Base-by-base conservation (phyloP, 345 rosid genomes). In the Moringa oleifera region DNA sequence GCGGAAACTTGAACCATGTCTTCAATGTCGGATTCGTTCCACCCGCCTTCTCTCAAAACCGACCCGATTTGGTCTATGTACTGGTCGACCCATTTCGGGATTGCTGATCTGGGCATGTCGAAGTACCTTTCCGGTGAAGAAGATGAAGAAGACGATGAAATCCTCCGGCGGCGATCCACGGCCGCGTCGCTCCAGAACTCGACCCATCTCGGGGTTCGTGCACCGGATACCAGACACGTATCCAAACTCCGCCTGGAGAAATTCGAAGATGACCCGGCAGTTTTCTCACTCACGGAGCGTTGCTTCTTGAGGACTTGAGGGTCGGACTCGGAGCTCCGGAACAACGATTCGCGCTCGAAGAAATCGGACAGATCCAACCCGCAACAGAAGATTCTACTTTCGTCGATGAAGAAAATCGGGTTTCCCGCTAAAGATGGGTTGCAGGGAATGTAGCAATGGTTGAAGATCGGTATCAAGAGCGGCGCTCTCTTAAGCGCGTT, bases 151-250 rank as follows among this genome's bases (percentile, higher is more conserved):
- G 85, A 85, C 1, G 84, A 80, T 0, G 98, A 93, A 68, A 75
- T 83, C 63, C 95, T 80, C 71, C 85, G 77, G 57, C 90, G 81
- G 21, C 89, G 85, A 69, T 94, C 95, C 4, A 85, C 71, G 18
- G 92, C 92, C 0, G 90, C 90, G 55, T 94, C 91, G 69, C 89
- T 88, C 99, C 97, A 94, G 73, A 94, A 94, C 80, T 90, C 96
- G 0, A 94, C 93, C 99, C 99, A 94, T 73, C 99, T 79, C 19
- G 96, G 95, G 13, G 85, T 77, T 58, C 82, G 72, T 2, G 80
- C 71, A 11, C 79, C 75, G 18, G 62, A 56, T 25, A 64, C 74
- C 53, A 71, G 63, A 55, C 87, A 83, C 23, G 83, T 63, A 64
- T 85, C 95, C 75, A 90, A 66, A 49, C 96, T 88, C 64, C 86